Evolutionary conservation across 2,329 filamentous ascomycete genomes (phyloP).

Genomic region (Colletotrichum sp.): DNA sequence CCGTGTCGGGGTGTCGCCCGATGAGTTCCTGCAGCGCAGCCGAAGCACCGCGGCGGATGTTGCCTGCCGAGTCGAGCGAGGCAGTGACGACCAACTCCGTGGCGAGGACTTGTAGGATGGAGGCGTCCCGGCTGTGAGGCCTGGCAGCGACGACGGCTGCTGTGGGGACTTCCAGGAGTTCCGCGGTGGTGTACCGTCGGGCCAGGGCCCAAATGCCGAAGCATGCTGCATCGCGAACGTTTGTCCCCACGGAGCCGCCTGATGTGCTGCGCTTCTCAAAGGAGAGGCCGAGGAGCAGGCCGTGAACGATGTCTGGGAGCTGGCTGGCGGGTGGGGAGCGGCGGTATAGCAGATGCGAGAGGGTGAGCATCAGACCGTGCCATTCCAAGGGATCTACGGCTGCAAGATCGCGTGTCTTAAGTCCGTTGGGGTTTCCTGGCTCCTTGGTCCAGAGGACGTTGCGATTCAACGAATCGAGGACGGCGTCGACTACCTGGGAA

Average conservation of each 20-base stretch:
- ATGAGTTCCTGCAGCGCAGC: constrained; percentile 94
- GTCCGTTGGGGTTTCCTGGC: constrained; percentile 20
- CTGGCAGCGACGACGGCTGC: constrained; percentile 47
- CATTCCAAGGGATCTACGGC: constrained; percentile 84
- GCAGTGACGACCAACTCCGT: constrained; percentile 82
- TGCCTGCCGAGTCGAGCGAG: constrained; percentile 87
- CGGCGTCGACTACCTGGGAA: constrained; percentile 83
- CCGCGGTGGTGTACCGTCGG: constrained; percentile 81
- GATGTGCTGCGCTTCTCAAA: constrained; percentile 90
- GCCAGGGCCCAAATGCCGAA: constrained; percentile 96
- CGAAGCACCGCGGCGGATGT: constrained; percentile 90
- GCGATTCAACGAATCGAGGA: constrained; percentile 71
- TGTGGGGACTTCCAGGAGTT: constrained; percentile 70
- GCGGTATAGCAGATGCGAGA: constrained; percentile 86
- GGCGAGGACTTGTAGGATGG: constrained; percentile 78
- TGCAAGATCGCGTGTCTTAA: constrained; percentile 62
- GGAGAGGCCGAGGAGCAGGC: constrained; percentile 77
- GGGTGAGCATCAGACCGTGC: constrained; percentile 89
- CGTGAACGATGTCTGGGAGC: constrained; percentile 76
- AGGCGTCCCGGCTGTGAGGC: constrained; percentile 39
- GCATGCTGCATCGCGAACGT: constrained; percentile 92
- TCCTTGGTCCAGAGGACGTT: constrained; percentile 61
- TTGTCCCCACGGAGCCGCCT: constrained; percentile 84
- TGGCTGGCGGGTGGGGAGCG: constrained; percentile 76
- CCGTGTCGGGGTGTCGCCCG: constrained; percentile 86